These are phyloP conservation scores for Amphichorda felina DNA, from an alignment of 2,329 filamentous ascomycete species.

Conservation along the genomic window DNA sequence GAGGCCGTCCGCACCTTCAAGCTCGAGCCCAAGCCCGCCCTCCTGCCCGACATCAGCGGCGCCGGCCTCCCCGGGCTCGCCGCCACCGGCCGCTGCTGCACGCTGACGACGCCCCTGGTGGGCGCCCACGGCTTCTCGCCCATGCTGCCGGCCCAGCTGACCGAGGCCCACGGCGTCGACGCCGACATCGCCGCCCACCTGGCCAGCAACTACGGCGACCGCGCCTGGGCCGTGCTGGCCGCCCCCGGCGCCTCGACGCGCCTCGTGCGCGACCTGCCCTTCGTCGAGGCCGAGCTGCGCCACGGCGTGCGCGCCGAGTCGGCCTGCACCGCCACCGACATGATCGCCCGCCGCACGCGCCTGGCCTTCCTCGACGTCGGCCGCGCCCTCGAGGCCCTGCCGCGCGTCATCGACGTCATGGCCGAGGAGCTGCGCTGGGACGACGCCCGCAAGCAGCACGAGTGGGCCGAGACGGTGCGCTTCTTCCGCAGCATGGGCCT, in stretches of 20 bases:
- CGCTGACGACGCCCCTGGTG: slow-evolving; percentile 59
- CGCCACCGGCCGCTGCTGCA: slow-evolving; percentile 63
- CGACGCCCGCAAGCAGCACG: slow-evolving; percentile 39
- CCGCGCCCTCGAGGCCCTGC: slow-evolving; percentile 56
- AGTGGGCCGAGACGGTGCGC: slow-evolving; percentile 39
- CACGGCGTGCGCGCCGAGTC: slow-evolving; percentile 64
- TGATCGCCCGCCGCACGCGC: slow-evolving; percentile 58
- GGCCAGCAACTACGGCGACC: slow-evolving; percentile 31
- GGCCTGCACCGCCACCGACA: slow-evolving; percentile 59
- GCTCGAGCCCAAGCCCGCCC: slow-evolving; percentile 38
- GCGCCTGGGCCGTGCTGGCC: slow-evolving; percentile 61
- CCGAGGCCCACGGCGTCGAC: slow-evolving; percentile 22
- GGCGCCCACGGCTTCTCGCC: slow-evolving; percentile 60
- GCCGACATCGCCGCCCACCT: slow-evolving; percentile 28
- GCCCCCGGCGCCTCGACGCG: slow-evolving; percentile 40
- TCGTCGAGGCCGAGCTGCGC: slow-evolving; percentile 61
- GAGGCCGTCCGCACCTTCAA: slow-evolving; percentile 58
- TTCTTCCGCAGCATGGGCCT: slow-evolving; percentile 35
- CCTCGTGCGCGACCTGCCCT: slow-evolving; percentile 55
- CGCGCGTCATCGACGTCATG: slow-evolving; percentile 62
- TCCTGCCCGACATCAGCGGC: slow-evolving; percentile 53
- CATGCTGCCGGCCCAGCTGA: slow-evolving; percentile 19
- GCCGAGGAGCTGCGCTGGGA: slow-evolving; percentile 56
- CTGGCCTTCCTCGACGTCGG: slow-evolving; percentile 68
- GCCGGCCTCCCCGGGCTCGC: slow-evolving; percentile 32